Percentiles rank a stretch among this genome's conserved stretches.
Conservation (phyloP, 495 filamentous ascomycete species). For the Lichenothelia convexa region DNA sequence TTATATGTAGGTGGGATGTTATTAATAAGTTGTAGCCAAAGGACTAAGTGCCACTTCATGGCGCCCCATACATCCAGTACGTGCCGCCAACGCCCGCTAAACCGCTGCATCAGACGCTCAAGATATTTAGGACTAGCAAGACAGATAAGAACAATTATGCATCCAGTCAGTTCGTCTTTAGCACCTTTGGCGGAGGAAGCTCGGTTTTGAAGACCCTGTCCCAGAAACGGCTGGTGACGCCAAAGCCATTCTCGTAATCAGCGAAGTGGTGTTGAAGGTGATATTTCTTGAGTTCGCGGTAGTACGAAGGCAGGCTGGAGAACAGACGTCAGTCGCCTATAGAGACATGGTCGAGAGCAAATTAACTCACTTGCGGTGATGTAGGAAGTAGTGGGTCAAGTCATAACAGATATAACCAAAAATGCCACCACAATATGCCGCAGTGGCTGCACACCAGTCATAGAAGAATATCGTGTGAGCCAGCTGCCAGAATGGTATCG, state of each 20-base stretch:
- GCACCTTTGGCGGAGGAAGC: constrained; percentile 23
- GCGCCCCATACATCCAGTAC: too few species aligned
- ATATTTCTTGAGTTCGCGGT: constrained; percentile 82
- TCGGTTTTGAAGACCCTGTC: constrained; percentile 83
- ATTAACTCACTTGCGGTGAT: constrained; percentile 65
- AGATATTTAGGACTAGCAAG: too few species aligned
- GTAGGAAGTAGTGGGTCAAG: constrained; percentile 97
- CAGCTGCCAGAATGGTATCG: constrained; percentile 82
- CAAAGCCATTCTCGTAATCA: constrained; percentile 95
- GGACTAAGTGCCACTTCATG: too few species aligned
- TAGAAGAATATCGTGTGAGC: constrained; percentile 70
- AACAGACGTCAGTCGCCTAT: constrained; percentile 1
- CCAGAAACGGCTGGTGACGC: constrained; percentile 97
- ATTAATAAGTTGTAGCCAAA: too few species aligned
- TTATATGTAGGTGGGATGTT: too few species aligned
- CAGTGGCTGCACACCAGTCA: constrained; percentile 62
- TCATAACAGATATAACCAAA: constrained; percentile 96
- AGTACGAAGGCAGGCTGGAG: constrained; percentile 59
- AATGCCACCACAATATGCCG: constrained; percentile 73
- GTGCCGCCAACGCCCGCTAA: too few species aligned
- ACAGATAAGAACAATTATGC: too few species aligned
- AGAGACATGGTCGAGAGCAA: background rate
- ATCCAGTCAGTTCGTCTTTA: constrained; percentile 15
- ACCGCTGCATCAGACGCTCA: too few species aligned
- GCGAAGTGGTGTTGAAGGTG: constrained; percentile 94